Conservation (phyloP, 2,329 filamentous ascomycete genomes). For the Curvularia sp. region DNA sequence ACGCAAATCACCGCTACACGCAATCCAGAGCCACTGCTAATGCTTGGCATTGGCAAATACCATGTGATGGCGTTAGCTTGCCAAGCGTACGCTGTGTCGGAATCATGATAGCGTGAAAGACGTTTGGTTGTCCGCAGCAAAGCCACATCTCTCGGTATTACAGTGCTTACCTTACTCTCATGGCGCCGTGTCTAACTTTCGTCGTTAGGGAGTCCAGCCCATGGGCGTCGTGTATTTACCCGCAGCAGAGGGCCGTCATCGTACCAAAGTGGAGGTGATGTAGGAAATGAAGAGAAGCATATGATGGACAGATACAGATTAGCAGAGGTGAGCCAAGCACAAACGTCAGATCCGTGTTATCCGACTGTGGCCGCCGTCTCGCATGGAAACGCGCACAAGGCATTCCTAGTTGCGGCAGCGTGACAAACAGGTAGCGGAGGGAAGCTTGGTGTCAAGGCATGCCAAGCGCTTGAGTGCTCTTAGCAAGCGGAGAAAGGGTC, state of each 20-base stretch:
- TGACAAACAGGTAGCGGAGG: slow-evolving; percentile 11
- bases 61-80: slow-evolving; percentile 4
- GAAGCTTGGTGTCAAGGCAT: slow-evolving; percentile 7
- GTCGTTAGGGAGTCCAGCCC: background rate
- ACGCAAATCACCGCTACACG: background rate
- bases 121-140: background rate
- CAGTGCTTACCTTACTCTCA: background rate
- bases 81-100: slow-evolving; percentile 9
- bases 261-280: background rate
- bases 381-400: slow-evolving; percentile 2
- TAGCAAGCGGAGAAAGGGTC: slow-evolving; percentile 17
- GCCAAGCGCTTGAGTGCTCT: slow-evolving; percentile 20
- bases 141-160: background rate
- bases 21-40: background rate
- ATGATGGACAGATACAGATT: background rate
- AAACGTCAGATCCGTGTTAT: background rate
- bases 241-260: background rate
- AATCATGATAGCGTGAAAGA: background rate
- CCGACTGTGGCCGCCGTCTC: slow-evolving; percentile 1
- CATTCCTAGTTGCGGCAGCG: background rate
- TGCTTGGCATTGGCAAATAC: slow-evolving; percentile 8
- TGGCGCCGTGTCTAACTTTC: background rate
- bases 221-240: background rate
- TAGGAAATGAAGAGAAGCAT: background rate
- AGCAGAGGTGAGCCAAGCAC: background rate